Base-by-base conservation (phyloP, 495 filamentous ascomycete species). In the Aspergillus cristatus region DNA sequence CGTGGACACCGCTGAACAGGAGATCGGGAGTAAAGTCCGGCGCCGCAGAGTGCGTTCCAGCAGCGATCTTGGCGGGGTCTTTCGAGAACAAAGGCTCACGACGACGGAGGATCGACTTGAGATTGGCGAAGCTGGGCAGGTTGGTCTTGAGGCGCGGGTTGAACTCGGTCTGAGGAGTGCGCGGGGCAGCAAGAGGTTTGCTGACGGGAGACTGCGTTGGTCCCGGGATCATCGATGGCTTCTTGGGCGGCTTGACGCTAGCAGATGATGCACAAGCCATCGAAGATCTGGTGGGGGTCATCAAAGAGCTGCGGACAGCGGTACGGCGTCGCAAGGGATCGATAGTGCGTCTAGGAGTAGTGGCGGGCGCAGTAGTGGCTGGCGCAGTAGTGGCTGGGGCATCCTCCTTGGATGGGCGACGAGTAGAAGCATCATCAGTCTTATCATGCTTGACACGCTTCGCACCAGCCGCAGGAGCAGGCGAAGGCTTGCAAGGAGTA, bases 231-330 rank as follows among this genome's bases (percentile, higher is more conserved):
- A 71, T 64, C 3, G 65, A 64, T 8, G 20, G 20, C 7, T 62
- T 70, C 36, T 70, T 76, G 14, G 58, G 47, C 10, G 68, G 55
- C 60, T 81, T 89, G 34, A 72, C 53, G 47, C 71, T 85, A 36
- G 61, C 53, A 17, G 57, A 51, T 1, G 51, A 34, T 26, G 69
- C 56, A 14, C 86, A 81, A 15, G 81, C 76, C 29, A 84, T 51
- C 0, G 84, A 87, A n/a, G 86, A 67, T 48, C 82, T 84, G 22
- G 86, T 93, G 0, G 86, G 88, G 1, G 84, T 90, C 60, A 79
- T 74, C 32, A 88, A 57, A 12, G 74, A 74, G 41, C 58, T 66
- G 35, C 56, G 62, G 44, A 64, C 45, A 7, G 42, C 40, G 22
- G 51, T 35, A 26, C 56, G 35, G 36, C 54, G 48, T 39, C 57